Percentiles rank a stretch among this genome's conserved stretches.
Evolutionary conservation across 495 filamentous ascomycete genomes (phyloP).

Genomic region (Annulohypoxylon maeteangense): DNA sequence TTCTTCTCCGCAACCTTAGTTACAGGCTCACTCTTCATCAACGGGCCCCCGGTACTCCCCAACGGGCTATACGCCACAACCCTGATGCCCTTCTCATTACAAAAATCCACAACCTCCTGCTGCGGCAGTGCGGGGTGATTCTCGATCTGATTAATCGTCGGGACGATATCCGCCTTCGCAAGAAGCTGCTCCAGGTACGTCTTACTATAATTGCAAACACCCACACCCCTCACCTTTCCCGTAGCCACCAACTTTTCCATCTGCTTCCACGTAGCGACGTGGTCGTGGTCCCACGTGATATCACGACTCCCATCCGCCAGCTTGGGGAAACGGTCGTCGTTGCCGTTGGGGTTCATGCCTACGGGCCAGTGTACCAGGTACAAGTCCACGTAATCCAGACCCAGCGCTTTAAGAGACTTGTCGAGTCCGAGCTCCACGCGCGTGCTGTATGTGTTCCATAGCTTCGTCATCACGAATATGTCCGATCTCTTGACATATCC

Average conservation of each 20-base stretch:
- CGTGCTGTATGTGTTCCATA: slow-evolving; percentile 82
- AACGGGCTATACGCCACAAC: slow-evolving; percentile 81
- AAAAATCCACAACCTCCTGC: slow-evolving; percentile 84
- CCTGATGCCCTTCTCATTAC: slow-evolving; percentile 76
- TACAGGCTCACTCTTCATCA: slow-evolving; percentile 74
- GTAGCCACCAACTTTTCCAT: slow-evolving; percentile 77
- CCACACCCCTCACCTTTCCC: slow-evolving; percentile 79
- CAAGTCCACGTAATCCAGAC: slow-evolving; percentile 83
- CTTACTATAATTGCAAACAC: slow-evolving; percentile 84
- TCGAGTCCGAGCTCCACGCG: slow-evolving; percentile 74
- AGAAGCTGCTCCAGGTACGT: slow-evolving; percentile 79
- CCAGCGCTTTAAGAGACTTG: slow-evolving; percentile 74
- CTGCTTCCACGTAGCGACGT: slow-evolving; percentile 79
- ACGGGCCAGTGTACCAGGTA: slow-evolving; percentile 86
- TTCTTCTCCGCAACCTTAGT: slow-evolving; percentile 76
- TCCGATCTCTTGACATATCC: slow-evolving; percentile 78
- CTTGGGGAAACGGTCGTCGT: slow-evolving; percentile 81
- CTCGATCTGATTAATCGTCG: slow-evolving; percentile 93
- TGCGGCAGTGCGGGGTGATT: slow-evolving; percentile 87
- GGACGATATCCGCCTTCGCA: slow-evolving; percentile 69
- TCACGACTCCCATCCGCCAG: slow-evolving; percentile 75
- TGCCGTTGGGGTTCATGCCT: slow-evolving; percentile 82
- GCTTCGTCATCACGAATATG: slow-evolving; percentile 83
- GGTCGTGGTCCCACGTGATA: slow-evolving; percentile 70
- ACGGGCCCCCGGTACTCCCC: slow-evolving; percentile 79